A percentile compares a stretch with the other conserved stretches of the same genome.
These are phyloP conservation scores for Myriangium duriaei DNA, from an alignment of 2,329 filamentous ascomycete genomes.

Conservation along the genomic window DNA sequence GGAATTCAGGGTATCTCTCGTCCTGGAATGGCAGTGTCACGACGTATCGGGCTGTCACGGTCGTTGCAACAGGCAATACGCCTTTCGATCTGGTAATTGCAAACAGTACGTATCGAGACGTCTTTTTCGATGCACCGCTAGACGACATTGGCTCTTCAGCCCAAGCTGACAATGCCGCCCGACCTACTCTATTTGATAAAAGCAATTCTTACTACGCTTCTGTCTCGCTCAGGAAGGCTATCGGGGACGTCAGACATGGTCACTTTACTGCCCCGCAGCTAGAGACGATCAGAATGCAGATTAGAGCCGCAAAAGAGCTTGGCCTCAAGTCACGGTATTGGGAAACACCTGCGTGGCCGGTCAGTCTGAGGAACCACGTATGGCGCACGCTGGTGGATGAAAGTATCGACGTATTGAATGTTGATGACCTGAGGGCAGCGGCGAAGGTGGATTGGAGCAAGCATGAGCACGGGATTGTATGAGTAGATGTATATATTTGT, in stretches of 20 bases:
- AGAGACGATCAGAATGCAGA: conserved; percentile 37
- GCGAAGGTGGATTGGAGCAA: conserved; percentile 35
- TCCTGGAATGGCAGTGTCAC: conserved; percentile 39
- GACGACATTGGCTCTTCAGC: conserved; percentile 15
- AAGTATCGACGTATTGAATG: conserved; percentile 45
- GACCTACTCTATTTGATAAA: conserved; percentile 34
- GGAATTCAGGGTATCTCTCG: conserved; percentile 41
- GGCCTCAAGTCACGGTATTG: conserved; percentile 47
- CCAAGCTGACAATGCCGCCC: conserved; percentile 20
- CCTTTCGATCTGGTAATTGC: conserved; percentile 43
- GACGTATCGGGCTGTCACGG: conserved; percentile 47
- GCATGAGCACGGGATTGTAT: neutral
- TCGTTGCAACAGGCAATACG: conserved; percentile 55
- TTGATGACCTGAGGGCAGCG: conserved; percentile 43
- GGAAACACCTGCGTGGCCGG: conserved; percentile 44
- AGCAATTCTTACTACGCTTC: conserved; percentile 57
- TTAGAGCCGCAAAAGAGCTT: conserved; percentile 37
- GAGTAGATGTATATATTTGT: neutral
- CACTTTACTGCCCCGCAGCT: conserved; percentile 36
- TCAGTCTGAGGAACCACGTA: conserved; percentile 39
- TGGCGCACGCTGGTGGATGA: conserved; percentile 43
- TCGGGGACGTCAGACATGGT: conserved; percentile 38
- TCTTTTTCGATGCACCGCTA: conserved; percentile 54
- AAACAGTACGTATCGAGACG: conserved; percentile 44
- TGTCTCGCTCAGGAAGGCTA: conserved; percentile 39